Base-by-base conservation (phyloP, 305 asterid species). In the Ilex paraguariensis region DNA sequence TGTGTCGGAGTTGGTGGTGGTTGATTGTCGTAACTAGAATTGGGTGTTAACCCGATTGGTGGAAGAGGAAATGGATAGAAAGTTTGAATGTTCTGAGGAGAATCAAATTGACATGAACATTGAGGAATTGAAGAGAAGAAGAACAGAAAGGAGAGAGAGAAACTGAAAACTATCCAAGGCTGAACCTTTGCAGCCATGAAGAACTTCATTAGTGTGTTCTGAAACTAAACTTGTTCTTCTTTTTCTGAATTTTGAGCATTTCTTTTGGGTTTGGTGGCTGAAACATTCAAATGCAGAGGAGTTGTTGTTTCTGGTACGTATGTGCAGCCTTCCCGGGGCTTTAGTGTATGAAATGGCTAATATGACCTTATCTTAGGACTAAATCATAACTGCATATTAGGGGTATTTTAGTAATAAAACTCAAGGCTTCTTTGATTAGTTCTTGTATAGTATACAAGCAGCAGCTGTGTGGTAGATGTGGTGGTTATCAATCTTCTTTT, bases 71-170 rank as follows among this genome's bases (percentile, higher is more conserved):
- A 72, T 1, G 96, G 96, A 30, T 80, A 91, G 72, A 68, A 65
- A 61, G 85, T 74, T 60, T 88, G 75, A 13, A 91, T 78, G 73
- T 88, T 91, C 58, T 77, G 95, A 7, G 91, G 80, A 32, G 85
- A 63, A 36, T 7, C 42, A 28, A 71, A 50, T 61, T 86, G 89
- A 13, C 76, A 79, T 4, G 60, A 52, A 57, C 68, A 81, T 58
- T 30, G 70, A 42, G 87, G 81, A 59, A 79, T 15, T 7, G 61
- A 17, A 21, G 71, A 69, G 58, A 77, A 39, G 67, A 76, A 16
- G 69, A 76, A 54, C 4, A 80, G 40, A 57, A 77, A 58, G 76
- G 76, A 54, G 4, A 57, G 57, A 32, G 46, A 59, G 39, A 78
- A 73, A 69, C 1, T 21, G 28, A 21, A 21, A 21, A 67, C 55